Conservation (phyloP, 2,329 filamentous ascomycete species). For the Botryotinia narcissicola region DNA sequence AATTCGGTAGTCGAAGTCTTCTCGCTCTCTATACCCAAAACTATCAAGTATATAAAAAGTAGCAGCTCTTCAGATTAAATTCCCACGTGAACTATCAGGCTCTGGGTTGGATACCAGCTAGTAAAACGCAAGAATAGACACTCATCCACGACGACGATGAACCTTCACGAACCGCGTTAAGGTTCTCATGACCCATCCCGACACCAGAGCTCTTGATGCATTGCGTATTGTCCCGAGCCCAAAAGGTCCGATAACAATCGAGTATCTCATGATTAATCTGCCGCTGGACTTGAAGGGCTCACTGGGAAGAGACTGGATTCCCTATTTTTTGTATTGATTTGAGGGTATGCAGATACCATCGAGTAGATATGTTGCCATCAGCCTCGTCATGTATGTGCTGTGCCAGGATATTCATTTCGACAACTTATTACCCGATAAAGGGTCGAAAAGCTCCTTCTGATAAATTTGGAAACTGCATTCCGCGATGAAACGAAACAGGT, state of each 20-base stretch:
- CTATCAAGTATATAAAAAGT: too few relatives aligned
- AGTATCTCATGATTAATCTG: neutral
- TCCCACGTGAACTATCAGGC: too few relatives aligned
- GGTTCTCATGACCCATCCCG: too few relatives aligned
- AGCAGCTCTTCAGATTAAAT: too few relatives aligned
- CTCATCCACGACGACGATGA: neutral
- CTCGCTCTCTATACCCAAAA: too few relatives aligned
- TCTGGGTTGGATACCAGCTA: too few relatives aligned
- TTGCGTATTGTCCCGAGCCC: too few relatives aligned
- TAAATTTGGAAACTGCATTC: neutral
- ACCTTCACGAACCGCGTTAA: too few relatives aligned
- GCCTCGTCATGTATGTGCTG: neutral
- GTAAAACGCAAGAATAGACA: neutral
- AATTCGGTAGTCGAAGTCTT: neutral
- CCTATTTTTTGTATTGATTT: rapidly evolving
- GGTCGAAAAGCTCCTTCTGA: neutral
- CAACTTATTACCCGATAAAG: neutral
- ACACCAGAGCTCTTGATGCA: neutral
- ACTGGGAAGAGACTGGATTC: neutral
- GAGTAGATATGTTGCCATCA: neutral
- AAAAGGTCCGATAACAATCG: rapidly evolving
- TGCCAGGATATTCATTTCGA: rapidly evolving
- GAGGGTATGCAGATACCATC: neutral
- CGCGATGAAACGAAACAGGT: neutral
- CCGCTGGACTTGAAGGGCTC: neutral